Evolutionary conservation across 2,329 filamentous ascomycete genomes (phyloP), one percentile per base, ranked within the genome.

Genomic region (Colletotrichum limetticola): DNA sequence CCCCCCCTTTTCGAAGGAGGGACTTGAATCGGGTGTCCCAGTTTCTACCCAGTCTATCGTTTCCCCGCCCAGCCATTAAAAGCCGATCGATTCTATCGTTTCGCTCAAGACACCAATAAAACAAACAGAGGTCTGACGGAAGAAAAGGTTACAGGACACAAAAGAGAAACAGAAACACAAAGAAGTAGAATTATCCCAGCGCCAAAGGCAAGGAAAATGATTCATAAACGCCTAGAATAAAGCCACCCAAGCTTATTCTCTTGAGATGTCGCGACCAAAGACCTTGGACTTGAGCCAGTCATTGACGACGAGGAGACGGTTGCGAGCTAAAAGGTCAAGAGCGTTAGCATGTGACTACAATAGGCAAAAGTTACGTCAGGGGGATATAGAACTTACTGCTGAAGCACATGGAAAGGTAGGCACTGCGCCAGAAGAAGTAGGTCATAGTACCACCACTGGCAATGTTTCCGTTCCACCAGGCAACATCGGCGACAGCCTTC

Each of bases 361-460:
- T n/a, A 22, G 42, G 16, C 19, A 11, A 5, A 11, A 49, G 22
- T 8, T 11, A 5, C 19, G 8, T 49, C 11, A 35, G 32, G 32
- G 9, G 32, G 8, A n/a, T n/a, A 8, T 9, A 11, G 19, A 77
- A 93, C 94, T 92, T 90, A 97, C 95, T 95, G 91, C 95, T 98
- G 85, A 99, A 99, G 91, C 96, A 98, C 97, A 99, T 99, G 89
- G 95, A 98, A 83, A 99, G 88, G 85, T 99, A 99, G 68, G 96
- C 97, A 81, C 94, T 97, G 83, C 95, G 91, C 97, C 97, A 99
- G 91, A 99, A 99, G 77, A 98, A 90, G 86, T 97, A 99, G 69
- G 97, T 99, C 85, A 98, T 87, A 79, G 93, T 94, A 82, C 97
- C 97, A 81, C 96, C 97, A 58, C 93, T 94, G 74, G 97, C 96